Conservation (phyloP, 352 stramenopile species). For the Phytophthora sansomeana region DNA sequence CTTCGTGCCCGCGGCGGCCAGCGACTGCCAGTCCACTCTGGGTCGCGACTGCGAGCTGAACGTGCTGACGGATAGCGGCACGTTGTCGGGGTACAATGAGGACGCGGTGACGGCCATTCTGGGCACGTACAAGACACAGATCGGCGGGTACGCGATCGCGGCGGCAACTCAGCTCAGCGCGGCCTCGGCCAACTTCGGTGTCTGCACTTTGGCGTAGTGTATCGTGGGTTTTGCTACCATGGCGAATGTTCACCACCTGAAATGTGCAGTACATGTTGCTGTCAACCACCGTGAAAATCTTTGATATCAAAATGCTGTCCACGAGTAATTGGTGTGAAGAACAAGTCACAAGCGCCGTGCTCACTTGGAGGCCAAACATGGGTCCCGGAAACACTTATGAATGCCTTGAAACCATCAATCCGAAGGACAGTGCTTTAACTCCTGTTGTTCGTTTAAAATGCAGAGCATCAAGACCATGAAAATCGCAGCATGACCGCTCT, state of each 20-base stretch:
- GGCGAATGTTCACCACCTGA: too few species aligned
- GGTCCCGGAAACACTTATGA: not conserved
- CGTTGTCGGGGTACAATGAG: conserved; percentile 28
- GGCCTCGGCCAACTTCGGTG: conserved; percentile 21
- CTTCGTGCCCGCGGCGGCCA: conserved; percentile 23
- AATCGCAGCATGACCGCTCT: conserved; percentile 19
- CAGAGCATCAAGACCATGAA: conserved; percentile 10
- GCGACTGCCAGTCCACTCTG: conserved; percentile 21
- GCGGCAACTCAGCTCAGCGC: conserved; percentile 22
- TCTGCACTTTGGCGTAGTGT: conserved; percentile 5
- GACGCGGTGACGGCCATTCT: conserved; percentile 24
- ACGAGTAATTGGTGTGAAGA: too few species aligned
- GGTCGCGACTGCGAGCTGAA: conserved; percentile 33
- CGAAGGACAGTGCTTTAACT: not conserved
- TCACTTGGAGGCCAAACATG: too few species aligned
- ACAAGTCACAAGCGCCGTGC: too few species aligned
- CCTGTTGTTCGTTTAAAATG: conserved; percentile 9
- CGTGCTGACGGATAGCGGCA: conserved; percentile 22
- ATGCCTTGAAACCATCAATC: not conserved
- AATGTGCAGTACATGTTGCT: too few species aligned
- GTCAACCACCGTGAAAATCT: too few species aligned
- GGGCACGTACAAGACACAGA: conserved; percentile 18
- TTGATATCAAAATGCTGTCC: too few species aligned
- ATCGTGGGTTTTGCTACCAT: not conserved
- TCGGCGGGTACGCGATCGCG: conserved; percentile 19